Evolutionary conservation across 2,329 filamentous ascomycete genomes (phyloP).

Genomic region (Penicillium sp.): DNA sequence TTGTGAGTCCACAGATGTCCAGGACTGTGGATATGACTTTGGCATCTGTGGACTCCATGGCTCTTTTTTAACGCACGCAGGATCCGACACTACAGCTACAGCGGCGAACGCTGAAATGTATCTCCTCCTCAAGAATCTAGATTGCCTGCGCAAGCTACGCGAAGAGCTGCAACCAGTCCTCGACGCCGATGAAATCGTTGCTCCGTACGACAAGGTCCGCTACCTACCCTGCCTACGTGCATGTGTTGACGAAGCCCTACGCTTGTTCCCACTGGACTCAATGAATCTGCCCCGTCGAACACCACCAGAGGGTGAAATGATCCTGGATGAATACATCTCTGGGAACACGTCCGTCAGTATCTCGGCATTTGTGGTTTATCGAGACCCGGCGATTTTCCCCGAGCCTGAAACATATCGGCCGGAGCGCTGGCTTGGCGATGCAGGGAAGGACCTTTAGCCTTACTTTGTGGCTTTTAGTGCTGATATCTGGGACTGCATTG

Average conservation of each 20-base stretch:
- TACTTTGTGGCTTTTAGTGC: constrained; percentile 42
- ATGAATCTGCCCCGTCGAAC: constrained; percentile 43
- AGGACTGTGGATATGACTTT: too few relatives aligned
- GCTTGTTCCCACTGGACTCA: constrained; percentile 41
- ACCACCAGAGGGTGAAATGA: constrained; percentile 39
- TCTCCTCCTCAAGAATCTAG: too few relatives aligned
- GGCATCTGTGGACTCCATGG: too few relatives aligned
- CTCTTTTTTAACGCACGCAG: too few relatives aligned
- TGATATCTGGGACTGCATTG: constrained; percentile 39
- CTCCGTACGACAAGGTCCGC: constrained; percentile 42
- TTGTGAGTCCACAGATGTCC: too few relatives aligned
- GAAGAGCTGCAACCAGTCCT: too few relatives aligned
- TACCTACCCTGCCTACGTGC: constrained; percentile 49
- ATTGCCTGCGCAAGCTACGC: too few relatives aligned
- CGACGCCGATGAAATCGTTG: constrained; percentile 3
- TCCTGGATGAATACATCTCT: constrained; percentile 25
- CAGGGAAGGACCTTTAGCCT: constrained; percentile 35
- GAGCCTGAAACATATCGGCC: constrained; percentile 38
- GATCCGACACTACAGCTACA: too few relatives aligned
- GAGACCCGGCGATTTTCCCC: constrained; percentile 34
- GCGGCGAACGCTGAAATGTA: too few relatives aligned
- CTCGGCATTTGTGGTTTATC: constrained; percentile 41
- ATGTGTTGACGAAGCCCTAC: constrained; percentile 50
- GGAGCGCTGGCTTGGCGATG: constrained; percentile 42
- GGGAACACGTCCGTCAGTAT: constrained; percentile 46